phyloP scores from a whole-genome alignment of 768 basidiomycete genomes.

The Auricularia sp. region DNA sequence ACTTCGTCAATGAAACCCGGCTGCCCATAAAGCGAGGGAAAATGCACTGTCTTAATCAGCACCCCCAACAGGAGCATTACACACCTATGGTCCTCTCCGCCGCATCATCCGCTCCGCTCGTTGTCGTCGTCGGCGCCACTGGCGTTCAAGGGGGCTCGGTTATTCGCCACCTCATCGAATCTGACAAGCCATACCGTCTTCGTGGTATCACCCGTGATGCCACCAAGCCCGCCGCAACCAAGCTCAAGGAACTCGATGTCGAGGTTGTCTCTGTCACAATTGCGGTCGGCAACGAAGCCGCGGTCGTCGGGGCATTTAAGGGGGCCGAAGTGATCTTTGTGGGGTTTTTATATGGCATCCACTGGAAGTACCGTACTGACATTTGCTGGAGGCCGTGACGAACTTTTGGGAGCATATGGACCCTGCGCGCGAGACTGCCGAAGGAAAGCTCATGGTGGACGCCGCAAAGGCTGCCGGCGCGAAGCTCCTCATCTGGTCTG shows the following conservation, averaged over 20 bases:
- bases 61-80: no score
- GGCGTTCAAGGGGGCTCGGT: slow-evolving; percentile 26
- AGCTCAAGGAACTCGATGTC: slow-evolving; percentile 15
- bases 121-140: slow-evolving; percentile 29
- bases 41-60: no score
- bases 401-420: slow-evolving; percentile 2
- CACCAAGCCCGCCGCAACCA: slow-evolving; percentile 16
- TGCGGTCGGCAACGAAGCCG: not conserved
- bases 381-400: not conserved
- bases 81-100: not conserved
- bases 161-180: slow-evolving; percentile 20
- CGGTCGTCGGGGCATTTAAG: not conserved
- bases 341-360: not conserved
- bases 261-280: slow-evolving; percentile 14
- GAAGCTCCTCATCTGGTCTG: slow-evolving; percentile 10
- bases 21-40: no score
- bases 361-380: not conserved
- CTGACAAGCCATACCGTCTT: slow-evolving; percentile 23
- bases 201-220: slow-evolving; percentile 26
- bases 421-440: slow-evolving; percentile 6
- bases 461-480: slow-evolving; percentile 9
- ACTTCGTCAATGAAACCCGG: no score
- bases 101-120: slow-evolving; percentile 8
- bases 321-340: not conserved
- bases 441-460: slow-evolving; percentile 15